Percentiles rank a stretch among this genome's conserved stretches.
Evolutionary conservation across 2,329 filamentous ascomycete genomes (phyloP).

Genomic region (Arthrinium phaeospermum): DNA sequence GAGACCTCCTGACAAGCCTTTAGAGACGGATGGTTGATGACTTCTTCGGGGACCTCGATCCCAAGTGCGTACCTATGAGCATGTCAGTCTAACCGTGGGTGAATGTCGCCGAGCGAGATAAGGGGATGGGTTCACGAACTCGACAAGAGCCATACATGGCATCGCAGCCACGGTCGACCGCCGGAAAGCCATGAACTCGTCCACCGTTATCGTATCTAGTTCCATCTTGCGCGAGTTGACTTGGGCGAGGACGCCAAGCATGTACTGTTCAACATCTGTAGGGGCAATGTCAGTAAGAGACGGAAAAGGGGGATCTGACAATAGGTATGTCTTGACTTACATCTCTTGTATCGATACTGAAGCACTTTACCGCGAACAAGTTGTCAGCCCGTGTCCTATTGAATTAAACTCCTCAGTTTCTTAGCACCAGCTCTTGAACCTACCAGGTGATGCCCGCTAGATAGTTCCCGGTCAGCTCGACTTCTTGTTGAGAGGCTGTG

Average conservation of each 20-base stretch:
- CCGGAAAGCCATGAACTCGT: conserved; percentile 30
- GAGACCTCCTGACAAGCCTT: conserved; percentile 27
- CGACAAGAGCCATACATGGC: conserved; percentile 29
- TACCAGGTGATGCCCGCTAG: background rate
- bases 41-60: conserved; percentile 28
- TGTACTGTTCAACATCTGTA: conserved; percentile 26
- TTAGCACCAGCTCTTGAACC: background rate
- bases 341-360: conserved; percentile 25
- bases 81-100: background rate
- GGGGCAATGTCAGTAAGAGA: background rate
- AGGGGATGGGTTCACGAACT: conserved; percentile 22
- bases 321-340: background rate
- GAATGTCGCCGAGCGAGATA: background rate
- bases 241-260: conserved; percentile 29
- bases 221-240: conserved; percentile 26
- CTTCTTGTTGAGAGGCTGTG: rapidly evolving
- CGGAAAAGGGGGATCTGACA: too few species aligned
- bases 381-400: background rate
- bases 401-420: rapidly evolving
- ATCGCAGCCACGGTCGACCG: conserved; percentile 29
- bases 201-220: conserved; percentile 23
- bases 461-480: background rate
- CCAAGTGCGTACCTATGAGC: background rate
- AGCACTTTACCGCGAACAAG: conserved; percentile 6
- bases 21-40: conserved; percentile 30